Percentiles rank a stretch among this genome's conserved stretches.
phyloP scores from a whole-genome alignment of 2,329 filamentous ascomycete genomes.

The Fusarium armeniacum region DNA sequence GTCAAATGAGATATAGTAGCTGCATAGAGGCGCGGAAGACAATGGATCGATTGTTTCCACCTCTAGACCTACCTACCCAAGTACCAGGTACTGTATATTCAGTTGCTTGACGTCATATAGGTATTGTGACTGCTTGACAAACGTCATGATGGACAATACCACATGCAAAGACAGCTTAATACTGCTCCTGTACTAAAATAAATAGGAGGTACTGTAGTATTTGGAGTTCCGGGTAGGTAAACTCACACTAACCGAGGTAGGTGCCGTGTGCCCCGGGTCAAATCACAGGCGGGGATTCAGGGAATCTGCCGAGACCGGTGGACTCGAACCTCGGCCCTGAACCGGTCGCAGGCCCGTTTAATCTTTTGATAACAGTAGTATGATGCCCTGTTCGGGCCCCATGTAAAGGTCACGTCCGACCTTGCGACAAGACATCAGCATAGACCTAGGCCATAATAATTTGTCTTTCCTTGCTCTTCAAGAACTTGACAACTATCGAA shows the following conservation, averaged over 20 bases:
- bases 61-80: not conserved
- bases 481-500: not conserved
- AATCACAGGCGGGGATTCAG: conserved; percentile 43
- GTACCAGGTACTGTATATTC: not conserved
- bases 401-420: conserved; percentile 20
- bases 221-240: conserved; percentile 1
- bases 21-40: not conserved
- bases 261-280: conserved; percentile 39
- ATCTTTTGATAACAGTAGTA: conserved; percentile 44
- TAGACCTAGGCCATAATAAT: conserved; percentile 8
- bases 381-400: conserved; percentile 15
- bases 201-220: not conserved
- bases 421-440: conserved; percentile 29
- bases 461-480: not conserved
- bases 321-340: conserved; percentile 46
- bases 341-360: conserved; percentile 42
- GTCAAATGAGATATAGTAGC: not conserved
- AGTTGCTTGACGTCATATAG: not conserved
- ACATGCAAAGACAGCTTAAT: not conserved
- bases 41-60: not conserved
- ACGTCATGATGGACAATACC: not conserved
- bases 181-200: not conserved
- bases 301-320: conserved; percentile 50
- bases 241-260: conserved; percentile 50
- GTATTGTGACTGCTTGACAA: not conserved